These are phyloP conservation scores for Dryas octopetala DNA, from an alignment of 306 rosid species.

Conservation along the genomic window DNA sequence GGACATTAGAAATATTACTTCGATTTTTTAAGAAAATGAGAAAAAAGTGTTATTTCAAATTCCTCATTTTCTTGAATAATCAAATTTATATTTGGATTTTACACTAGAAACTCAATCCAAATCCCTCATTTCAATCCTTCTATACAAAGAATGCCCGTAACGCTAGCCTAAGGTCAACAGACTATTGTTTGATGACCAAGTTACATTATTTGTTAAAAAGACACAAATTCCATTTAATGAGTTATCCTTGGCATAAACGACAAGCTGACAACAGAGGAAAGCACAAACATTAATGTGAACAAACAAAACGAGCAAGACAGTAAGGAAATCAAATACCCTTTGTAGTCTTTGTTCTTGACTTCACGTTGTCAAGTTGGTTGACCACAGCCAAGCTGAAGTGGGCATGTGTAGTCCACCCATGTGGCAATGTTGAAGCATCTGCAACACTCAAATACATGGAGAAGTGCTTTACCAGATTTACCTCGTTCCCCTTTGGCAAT, in stretches of 20 bases:
- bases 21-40: too few relatives aligned
- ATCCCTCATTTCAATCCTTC: not conserved
- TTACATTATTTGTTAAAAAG: not conserved
- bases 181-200: not conserved
- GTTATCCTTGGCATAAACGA: not conserved
- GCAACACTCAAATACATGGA: not conserved
- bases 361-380: not conserved
- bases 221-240: not conserved
- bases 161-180: not conserved
- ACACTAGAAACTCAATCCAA: not conserved
- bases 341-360: not conserved
- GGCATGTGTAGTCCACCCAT: conserved; percentile 2
- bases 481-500: not conserved
- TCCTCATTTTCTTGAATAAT: too few relatives aligned
- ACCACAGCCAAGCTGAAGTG: not conserved
- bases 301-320: too few relatives aligned
- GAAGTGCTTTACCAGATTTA: not conserved
- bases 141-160: not conserved
- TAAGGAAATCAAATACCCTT: not conserved
- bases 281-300: not conserved
- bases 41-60: too few relatives aligned
- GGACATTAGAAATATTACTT: too few relatives aligned
- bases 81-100: too few relatives aligned
- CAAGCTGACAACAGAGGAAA: not conserved
- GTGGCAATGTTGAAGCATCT: not conserved